These are phyloP conservation scores for Aspergillus baeticus DNA, from an alignment of 495 filamentous ascomycete species.

Conservation along the genomic window DNA sequence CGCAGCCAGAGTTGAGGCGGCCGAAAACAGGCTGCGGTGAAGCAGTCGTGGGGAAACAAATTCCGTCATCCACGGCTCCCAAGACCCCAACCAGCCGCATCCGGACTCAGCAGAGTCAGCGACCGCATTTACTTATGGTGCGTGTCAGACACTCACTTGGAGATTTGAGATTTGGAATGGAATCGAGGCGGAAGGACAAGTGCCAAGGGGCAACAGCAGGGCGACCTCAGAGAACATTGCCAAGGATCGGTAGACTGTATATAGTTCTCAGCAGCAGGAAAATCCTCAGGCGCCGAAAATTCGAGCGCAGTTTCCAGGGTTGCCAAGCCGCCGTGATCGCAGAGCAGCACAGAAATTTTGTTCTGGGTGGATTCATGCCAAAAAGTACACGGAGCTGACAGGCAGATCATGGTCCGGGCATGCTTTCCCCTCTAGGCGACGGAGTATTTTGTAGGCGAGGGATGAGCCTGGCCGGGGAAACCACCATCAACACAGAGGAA, in stretches of 20 bases:
- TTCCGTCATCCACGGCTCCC: constrained; percentile 12
- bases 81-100: not conserved
- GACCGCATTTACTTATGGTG: not conserved
- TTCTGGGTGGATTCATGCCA: constrained; percentile 12
- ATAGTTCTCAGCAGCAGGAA: not conserved
- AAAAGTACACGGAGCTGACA: constrained; percentile 16
- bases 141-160: not conserved
- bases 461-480: not conserved
- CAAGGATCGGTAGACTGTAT: constrained; percentile 5
- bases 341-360: constrained; percentile 5
- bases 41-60: constrained; percentile 19
- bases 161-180: not conserved
- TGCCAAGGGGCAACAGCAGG: not conserved
- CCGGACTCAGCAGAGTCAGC: not conserved
- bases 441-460: constrained; percentile 1
- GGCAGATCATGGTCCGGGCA: constrained; percentile 16
- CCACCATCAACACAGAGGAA: not conserved
- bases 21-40: constrained; percentile 48
- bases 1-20: constrained; percentile 5
- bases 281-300: constrained; percentile 2
- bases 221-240: not conserved
- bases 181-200: not conserved
- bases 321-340: not conserved
- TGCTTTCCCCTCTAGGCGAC: not conserved
- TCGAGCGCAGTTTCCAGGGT: not conserved